A percentile compares a stretch with the other conserved stretches of the same genome.
Evolutionary conservation across 176 grass and related monocot species (phyloP).

Genomic region (Stipa capillata): DNA sequence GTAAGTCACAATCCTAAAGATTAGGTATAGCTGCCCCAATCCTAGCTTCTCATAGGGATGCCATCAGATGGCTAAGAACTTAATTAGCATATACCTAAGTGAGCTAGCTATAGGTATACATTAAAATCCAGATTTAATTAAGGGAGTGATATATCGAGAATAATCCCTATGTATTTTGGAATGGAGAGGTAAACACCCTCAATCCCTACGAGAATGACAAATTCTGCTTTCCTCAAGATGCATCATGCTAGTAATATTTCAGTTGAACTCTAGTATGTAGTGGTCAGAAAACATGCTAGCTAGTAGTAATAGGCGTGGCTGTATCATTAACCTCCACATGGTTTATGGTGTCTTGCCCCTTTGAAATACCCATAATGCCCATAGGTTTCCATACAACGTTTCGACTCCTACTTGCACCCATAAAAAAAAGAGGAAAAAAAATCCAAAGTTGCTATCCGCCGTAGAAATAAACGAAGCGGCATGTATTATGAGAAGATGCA

Average conservation of each 20-base stretch:
- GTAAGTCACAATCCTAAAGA: constrained; percentile 5
- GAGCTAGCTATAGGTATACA: background rate
- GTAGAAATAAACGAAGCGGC: background rate
- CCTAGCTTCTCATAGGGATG: background rate
- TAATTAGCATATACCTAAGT: background rate
- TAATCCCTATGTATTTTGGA: background rate
- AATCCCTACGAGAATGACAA: background rate
- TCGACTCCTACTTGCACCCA: background rate
- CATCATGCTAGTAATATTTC: background rate
- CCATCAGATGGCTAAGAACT: background rate
- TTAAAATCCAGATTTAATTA: too few species aligned
- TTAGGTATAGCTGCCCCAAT: background rate
- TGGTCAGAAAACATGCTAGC: background rate
- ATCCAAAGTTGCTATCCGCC: background rate
- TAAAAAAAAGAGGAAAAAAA: background rate
- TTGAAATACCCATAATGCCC: background rate
- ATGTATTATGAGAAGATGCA: background rate
- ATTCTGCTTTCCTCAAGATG: background rate
- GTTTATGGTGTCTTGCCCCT: background rate
- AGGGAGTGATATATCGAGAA: too few species aligned
- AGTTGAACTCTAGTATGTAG: background rate
- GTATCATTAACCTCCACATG: constrained; percentile 15
- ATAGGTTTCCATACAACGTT: background rate
- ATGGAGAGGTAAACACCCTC: background rate
- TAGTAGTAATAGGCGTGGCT: background rate